phyloP scores from a whole-genome alignment of 495 filamentous ascomycete genomes.

The Staphylotrichum tortipilum region DNA sequence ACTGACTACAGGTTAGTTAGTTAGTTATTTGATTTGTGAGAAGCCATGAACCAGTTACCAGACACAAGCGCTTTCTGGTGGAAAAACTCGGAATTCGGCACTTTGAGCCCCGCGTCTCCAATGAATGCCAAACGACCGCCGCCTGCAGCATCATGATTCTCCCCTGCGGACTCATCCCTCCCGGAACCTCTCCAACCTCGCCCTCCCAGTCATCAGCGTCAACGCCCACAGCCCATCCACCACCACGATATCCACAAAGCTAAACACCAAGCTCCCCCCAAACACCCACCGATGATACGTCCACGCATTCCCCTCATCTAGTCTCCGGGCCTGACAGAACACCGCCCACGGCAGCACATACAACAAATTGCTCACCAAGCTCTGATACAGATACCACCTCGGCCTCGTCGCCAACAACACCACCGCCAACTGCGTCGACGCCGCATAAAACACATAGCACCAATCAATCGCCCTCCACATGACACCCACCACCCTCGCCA shows the following conservation, averaged over 20 bases:
- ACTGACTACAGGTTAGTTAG: too few relatives aligned
- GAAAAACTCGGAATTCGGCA: too few relatives aligned
- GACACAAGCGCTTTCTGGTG: too few relatives aligned
- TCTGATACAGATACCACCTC: constrained; percentile 60
- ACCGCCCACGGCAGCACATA: constrained; percentile 68
- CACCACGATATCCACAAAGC: constrained; percentile 47
- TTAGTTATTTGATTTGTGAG: too few relatives aligned
- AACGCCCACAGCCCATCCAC: constrained; percentile 48
- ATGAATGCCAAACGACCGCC: too few relatives aligned
- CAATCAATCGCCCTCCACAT: constrained; percentile 69
- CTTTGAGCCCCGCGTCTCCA: too few relatives aligned
- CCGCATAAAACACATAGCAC: constrained; percentile 70
- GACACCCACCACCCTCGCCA: constrained; percentile 51
- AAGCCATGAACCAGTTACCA: too few relatives aligned
- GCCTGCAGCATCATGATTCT: too few relatives aligned
- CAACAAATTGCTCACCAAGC: constrained; percentile 53
- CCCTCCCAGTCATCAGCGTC: constrained; percentile 44
- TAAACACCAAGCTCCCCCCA: constrained; percentile 61
- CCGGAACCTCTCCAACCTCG: constrained; percentile 11
- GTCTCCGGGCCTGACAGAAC: constrained; percentile 39
- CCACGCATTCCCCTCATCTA: constrained; percentile 53
- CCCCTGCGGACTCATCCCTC: too few relatives aligned
- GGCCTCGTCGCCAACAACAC: constrained; percentile 58
- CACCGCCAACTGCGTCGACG: constrained; percentile 54
- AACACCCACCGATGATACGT: constrained; percentile 60